These are phyloP conservation scores for Peribolospora kevripleyi DNA, from an alignment of 768 basidiomycete genomes.

Conservation along the genomic window DNA sequence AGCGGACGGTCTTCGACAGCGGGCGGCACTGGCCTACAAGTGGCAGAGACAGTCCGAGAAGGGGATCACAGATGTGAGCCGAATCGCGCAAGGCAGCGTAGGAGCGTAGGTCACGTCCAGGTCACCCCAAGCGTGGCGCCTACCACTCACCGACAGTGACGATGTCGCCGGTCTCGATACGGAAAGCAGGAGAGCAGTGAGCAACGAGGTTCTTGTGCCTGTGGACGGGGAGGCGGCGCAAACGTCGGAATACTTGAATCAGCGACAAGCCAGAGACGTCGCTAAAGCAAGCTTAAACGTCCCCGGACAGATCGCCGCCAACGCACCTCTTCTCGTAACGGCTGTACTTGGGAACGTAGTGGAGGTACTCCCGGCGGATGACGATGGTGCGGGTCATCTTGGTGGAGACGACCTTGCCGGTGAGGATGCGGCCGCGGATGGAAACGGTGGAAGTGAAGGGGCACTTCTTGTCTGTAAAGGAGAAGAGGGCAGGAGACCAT, in stretches of 20 bases:
- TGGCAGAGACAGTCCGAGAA: slow-evolving; percentile 3
- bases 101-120: background rate
- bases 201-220: slow-evolving; percentile 94
- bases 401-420: slow-evolving; percentile 88
- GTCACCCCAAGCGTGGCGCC: background rate
- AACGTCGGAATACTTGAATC: slow-evolving; percentile 10
- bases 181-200: slow-evolving; percentile 95
- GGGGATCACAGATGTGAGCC: background rate
- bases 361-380: slow-evolving; percentile 54
- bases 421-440: slow-evolving; percentile 95
- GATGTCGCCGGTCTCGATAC: slow-evolving; percentile 74
- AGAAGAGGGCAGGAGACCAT: background rate
- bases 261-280: background rate
- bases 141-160: slow-evolving; percentile 47
- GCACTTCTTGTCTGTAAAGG: slow-evolving; percentile 79
- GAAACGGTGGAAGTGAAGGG: slow-evolving; percentile 93
- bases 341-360: slow-evolving; percentile 98
- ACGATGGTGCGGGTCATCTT: slow-evolving; percentile 99
- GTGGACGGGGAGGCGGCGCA: background rate
- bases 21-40: slow-evolving; percentile 83
- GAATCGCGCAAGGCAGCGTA: background rate
- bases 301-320: too few species aligned
- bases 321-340: slow-evolving; percentile 62
- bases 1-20: slow-evolving; percentile 84
- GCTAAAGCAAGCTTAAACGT: too few species aligned